A percentile compares a stretch with the other conserved stretches of the same genome.
Evolutionary conservation across 2,329 filamentous ascomycete species (phyloP).

Genomic region (Ceratocystiopsis sp.): DNA sequence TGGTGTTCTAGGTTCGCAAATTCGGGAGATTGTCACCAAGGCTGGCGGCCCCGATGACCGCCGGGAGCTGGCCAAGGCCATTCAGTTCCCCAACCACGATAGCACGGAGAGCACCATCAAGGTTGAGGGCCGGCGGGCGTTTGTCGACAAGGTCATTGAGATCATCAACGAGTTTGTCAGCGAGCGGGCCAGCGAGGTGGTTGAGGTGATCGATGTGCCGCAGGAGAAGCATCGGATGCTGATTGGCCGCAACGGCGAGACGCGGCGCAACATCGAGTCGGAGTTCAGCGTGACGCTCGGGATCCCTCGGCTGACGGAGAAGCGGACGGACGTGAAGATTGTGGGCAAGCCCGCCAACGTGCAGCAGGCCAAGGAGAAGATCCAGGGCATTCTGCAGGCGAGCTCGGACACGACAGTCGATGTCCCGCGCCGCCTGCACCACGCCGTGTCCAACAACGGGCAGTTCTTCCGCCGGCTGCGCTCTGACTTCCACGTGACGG

Average conservation of each 20-base stretch:
- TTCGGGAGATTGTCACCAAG: conserved; percentile 70
- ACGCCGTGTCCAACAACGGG: conserved; percentile 72
- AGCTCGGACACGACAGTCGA: conserved; percentile 78
- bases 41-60: conserved; percentile 83
- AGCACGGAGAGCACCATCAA: conserved; percentile 69
- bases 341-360: conserved; percentile 64
- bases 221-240: conserved; percentile 79
- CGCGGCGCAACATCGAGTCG: conserved; percentile 67
- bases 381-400: conserved; percentile 61
- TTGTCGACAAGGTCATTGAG: conserved; percentile 79
- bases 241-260: conserved; percentile 83
- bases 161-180: conserved; percentile 67
- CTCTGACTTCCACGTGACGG: conserved; percentile 71
- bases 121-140: conserved; percentile 64
- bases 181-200: conserved; percentile 71
- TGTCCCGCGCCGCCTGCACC: conserved; percentile 69
- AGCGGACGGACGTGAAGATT: conserved; percentile 72
- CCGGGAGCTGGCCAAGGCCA: conserved; percentile 68
- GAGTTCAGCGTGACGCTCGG: conserved; percentile 79
- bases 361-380: conserved; percentile 73
- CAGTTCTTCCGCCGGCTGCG: conserved; percentile 84
- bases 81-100: conserved; percentile 87
- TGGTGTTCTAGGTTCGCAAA: conserved; percentile 50
- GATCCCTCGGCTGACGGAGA: conserved; percentile 76
- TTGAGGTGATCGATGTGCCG: conserved; percentile 63